Base-by-base conservation (phyloP, 78 protist species). In the Cavenderia fasciculata region DNA sequence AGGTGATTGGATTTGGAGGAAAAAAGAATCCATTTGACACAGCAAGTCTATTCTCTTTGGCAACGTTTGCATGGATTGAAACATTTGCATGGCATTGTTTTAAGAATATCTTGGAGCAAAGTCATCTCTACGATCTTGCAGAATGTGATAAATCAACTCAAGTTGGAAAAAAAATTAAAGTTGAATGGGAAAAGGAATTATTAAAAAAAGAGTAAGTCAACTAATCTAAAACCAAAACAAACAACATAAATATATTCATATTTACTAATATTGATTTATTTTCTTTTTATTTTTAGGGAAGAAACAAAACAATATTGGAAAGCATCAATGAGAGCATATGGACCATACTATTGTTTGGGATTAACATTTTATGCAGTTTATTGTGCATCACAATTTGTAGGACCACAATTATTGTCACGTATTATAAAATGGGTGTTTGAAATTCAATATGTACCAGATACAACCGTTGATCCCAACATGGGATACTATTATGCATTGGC, bases 1-100 rank as follows among this genome's bases (percentile, higher is more conserved):
- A n/a, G n/a, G n/a, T n/a, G n/a, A n/a, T n/a, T n/a, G 89, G 89
- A 16, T 82, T 19, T 29, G 77, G 70, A 2, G 77, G 77, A 5
- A 68, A 82, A 36, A 56, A 82, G 12, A 49, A 54, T 49, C 71
- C 77, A 16, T 75, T 68, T 43, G 77, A 82, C 27, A 46, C 65
- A 41, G 34, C 89, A 19, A 56, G 43, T 52, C 21, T 54, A 7
- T 12, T 82, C n/a, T n/a, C n/a, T n/a, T n/a, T n/a, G n/a, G n/a
- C n/a, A n/a, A n/a, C n/a, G n/a, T n/a, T n/a, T n/a, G n/a, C n/a
- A n/a, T n/a, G n/a, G n/a, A n/a, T n/a, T n/a, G n/a, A n/a, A n/a
- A n/a, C n/a, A 21, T 61, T 76, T 51, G 61, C 61, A 31, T 59
- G 38, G 38, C 61, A 33, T 34, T 76, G 86, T 33, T 76, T 47